Base-by-base conservation (phyloP, 1,284 basidiomycete genomes). In the Boletus calvinii region DNA sequence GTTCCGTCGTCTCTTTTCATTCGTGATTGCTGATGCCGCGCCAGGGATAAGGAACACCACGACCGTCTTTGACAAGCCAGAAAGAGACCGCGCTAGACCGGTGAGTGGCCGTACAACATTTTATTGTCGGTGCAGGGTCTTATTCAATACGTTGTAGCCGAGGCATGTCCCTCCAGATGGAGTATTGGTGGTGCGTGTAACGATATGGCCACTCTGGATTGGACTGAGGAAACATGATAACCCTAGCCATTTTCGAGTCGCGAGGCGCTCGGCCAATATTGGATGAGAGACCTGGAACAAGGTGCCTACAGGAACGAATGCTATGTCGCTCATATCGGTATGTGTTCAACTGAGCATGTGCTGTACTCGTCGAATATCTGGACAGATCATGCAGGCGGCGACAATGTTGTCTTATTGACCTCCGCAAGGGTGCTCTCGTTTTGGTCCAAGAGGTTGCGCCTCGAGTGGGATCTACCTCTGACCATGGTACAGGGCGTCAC, bases 51-150 rank as follows among this genome's bases (percentile, higher is more conserved):
- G 97, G 37, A 99, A 99, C 66, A 99, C 97, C 0, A 99, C 97
- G 0, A 98, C 94, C 3, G 96, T 98, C 1, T 99, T 99, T 60
- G 97, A 99, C 66, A 91, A 86, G 59, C 90, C 91, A 42, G 89
- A 90, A 47, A 83, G 95, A 51, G 96, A 98, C 64, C 87, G 95
- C 17, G 83, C 92, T 22, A 81, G 97, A 61, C 72, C 94, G 62
- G 88, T 88, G 56, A 66, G 84, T 68, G 13, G 6, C 48, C 26
- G 11, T 31, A 6, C 36, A 26, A 7, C 39, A 22, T 43, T 9
- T 18, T 29, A 9, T 24, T 15, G 29, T 31, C 15, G 13, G 9
- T 17, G 18, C 20, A 44, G 7, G n/a, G 26, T 46, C 41, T 42
- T 47, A 48, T 24, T 24, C 8, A 9, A 35, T 13, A 15, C 13